Base-by-base conservation (phyloP, 176 grass and related monocot species). In the Eragrostis nindensis region DNA sequence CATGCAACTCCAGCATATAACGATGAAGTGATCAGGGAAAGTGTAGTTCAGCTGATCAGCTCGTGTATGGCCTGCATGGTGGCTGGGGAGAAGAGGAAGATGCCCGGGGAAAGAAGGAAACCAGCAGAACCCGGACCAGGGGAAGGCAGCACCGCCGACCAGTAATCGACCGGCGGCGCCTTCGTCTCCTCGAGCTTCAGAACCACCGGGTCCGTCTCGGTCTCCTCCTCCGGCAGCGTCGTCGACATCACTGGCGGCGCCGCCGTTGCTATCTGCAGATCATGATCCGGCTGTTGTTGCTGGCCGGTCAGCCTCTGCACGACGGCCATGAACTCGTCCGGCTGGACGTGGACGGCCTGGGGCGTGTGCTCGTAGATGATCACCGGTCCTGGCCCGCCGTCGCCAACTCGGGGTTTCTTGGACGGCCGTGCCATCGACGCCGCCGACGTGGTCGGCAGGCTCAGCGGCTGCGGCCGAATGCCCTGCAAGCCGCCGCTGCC, bases 291-390 rank as follows among this genome's bases (percentile, higher is more conserved):
- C 54, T 5, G 22, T 21, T 5, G 22, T 21, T 62, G 78, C 17
- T 52, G 76, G 43, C 87, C 84, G 7, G 91, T 93, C 49, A 93
- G 84, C 38, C 83, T 64, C 87, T 93, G 91, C 80, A 93, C 91
- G 55, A 93, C 78, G 48, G 64, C 79, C 80, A 66, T 90, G 84
- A 93, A 93, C 55, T 93, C 84, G 13, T 93, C 50, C 24, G 76
- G 84, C 7, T 21, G 52, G 0, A 39, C 87, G 85, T 90, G 77
- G 66, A 93, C 57, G 42, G 90, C 80, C 88, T 29, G 84, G 32
- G 91, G 91, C 50, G 87, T 67, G 78, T 30, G 38, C 65, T 89
- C 81, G 71, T 93, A 87, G 49, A 93, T 52, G 50, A 93, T 61
- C 43, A 93, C 67, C 6, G 91, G 91, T 48, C 80, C 61, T 27